Evolutionary conservation across 805 yeast genomes (phyloP), one percentile per base, ranked within the genome.

Genomic region (Sugiyamaella mastotermitis): DNA sequence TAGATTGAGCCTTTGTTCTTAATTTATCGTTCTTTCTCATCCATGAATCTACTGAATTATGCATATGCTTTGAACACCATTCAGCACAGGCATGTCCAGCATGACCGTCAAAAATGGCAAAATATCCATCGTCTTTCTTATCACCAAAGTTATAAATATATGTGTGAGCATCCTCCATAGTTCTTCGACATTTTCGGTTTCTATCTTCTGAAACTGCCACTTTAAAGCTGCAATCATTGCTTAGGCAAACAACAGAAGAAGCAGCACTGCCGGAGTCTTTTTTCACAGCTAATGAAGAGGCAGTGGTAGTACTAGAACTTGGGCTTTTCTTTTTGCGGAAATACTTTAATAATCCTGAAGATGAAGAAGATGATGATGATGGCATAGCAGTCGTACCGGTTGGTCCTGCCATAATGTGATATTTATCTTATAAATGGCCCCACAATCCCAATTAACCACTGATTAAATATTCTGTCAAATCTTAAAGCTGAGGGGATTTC

Each of bases 151-250:
- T 87, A 48, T 92, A 87, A 27, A 87, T 86, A 52, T 83, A 85
- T 0, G 94, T 83, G 58, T 90, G 97, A 5, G 90, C 92, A 58
- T 90, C 98, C 57, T 90, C 98, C 98, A 90, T 90, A 20, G 87
- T 76, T 36, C 82, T 76, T 41, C 98, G 70, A 57, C 78, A 88
- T 46, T 81, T 75, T 10, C 76, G 61, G 60, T 92, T 92, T 47
- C 80, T 78, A 59, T 86, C 88, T 50, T 87, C 96, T n/a, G 94
- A 76, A 6, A 90, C 94, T 3, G 97, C 97, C 11, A 87, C 95
- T 32, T 68, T 66, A 59, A 85, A 90, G 14, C 43, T 30, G 31
- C 53, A 49, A 27, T 10, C 14, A 13, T n/a, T n/a, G n/a, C n/a
- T n/a, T n/a, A n/a, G n/a, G n/a, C n/a, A n/a, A n/a, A n/a, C n/a